Evolutionary conservation across 768 basidiomycete species (phyloP).

Genomic region (Pleurotus cornucopiae): DNA sequence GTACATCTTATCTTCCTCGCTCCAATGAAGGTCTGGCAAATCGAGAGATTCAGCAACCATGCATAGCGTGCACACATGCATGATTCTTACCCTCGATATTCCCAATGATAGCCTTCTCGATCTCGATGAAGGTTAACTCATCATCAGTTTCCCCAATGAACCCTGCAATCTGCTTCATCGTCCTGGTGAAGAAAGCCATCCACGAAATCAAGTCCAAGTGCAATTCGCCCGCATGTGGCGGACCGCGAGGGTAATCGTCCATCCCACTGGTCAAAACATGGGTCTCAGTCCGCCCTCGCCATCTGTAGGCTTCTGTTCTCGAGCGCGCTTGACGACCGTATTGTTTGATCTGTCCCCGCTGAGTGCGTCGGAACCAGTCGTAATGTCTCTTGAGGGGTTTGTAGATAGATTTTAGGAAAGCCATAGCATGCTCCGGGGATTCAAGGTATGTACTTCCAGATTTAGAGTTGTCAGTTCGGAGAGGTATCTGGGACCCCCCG

Average conservation of each 20-base stretch:
- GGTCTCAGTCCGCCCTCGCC: constrained; percentile 83
- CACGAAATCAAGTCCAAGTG: constrained; percentile 92
- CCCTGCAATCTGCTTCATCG: constrained; percentile 87
- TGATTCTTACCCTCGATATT: constrained; percentile 74
- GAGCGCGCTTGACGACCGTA: constrained; percentile 82
- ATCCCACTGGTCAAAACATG: constrained; percentile 93
- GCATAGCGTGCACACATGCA: background rate
- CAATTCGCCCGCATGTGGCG: constrained; percentile 86
- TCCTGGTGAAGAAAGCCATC: constrained; percentile 94
- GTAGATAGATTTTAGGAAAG: constrained; percentile 80
- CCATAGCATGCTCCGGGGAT: constrained; percentile 55
- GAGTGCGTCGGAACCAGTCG: constrained; percentile 94
- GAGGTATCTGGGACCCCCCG: constrained; percentile 47
- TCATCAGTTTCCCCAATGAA: constrained; percentile 89
- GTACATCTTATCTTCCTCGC: constrained; percentile 84
- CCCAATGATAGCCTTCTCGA: constrained; percentile 74
- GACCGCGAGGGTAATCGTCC: constrained; percentile 94
- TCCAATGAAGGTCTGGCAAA: constrained; percentile 85
- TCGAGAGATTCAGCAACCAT: background rate
- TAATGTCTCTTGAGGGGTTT: constrained; percentile 84
- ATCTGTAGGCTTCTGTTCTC: constrained; percentile 88
- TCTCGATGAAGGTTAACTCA: constrained; percentile 65
- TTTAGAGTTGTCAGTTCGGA: constrained; percentile 22
- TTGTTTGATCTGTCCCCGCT: constrained; percentile 90
- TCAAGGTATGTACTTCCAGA: constrained; percentile 44